A percentile compares a stretch with the other conserved stretches of the same genome.
Conservation (phyloP, 2,329 filamentous ascomycete species). For the Pseudopyrenochaeta lycopersici region DNA sequence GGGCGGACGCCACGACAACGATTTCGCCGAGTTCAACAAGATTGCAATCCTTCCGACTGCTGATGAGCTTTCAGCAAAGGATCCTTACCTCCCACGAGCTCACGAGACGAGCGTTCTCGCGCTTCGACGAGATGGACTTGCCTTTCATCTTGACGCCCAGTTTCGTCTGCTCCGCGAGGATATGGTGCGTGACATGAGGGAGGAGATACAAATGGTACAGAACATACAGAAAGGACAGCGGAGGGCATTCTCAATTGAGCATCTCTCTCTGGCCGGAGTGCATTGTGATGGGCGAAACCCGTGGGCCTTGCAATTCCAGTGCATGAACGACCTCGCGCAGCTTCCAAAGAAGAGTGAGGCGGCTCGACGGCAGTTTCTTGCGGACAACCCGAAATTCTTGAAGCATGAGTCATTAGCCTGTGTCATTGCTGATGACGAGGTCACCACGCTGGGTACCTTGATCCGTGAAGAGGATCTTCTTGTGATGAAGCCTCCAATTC, state of each 20-base stretch:
- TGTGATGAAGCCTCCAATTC: constrained; percentile 25
- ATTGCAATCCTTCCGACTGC: constrained; percentile 72
- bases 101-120: constrained; percentile 58
- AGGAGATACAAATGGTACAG: constrained; percentile 64
- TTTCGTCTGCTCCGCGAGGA: constrained; percentile 77
- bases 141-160: constrained; percentile 72
- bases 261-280: constrained; percentile 52
- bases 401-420: constrained; percentile 61
- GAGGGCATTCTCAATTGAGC: constrained; percentile 48
- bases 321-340: constrained; percentile 56
- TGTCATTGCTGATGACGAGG: not conserved
- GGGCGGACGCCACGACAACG: constrained; percentile 79
- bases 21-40: constrained; percentile 67
- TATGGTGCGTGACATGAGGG: constrained; percentile 71
- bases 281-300: constrained; percentile 45
- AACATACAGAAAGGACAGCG: constrained; percentile 60
- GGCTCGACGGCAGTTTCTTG: constrained; percentile 59
- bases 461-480: not conserved
- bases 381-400: constrained; percentile 58
- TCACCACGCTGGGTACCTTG: not conserved
- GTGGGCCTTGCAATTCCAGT: constrained; percentile 53
- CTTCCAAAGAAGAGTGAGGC: constrained; percentile 38
- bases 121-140: constrained; percentile 48
- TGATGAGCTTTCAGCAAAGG: constrained; percentile 67
- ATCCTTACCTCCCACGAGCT: constrained; percentile 63